Evolutionary conservation across 2,329 filamentous ascomycete genomes (phyloP).

Genomic region (Penicillium sp.): DNA sequence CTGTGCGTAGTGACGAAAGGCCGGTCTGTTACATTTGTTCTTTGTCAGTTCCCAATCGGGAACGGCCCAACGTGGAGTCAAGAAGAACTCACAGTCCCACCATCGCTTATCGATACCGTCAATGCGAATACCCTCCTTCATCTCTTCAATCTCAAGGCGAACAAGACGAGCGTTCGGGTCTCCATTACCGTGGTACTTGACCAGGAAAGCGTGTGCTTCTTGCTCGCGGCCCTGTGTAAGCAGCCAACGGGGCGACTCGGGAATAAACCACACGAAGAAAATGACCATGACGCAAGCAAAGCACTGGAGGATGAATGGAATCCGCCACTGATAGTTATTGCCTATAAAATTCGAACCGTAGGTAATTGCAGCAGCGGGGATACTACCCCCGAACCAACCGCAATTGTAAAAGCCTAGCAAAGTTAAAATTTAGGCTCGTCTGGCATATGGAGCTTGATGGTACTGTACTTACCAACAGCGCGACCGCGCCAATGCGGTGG

Average conservation of each 20-base stretch:
- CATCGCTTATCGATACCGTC: conserved; percentile 51
- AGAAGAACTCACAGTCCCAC: conserved; percentile 45
- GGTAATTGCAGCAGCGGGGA: conserved; percentile 52
- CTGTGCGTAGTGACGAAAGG: conserved; percentile 46
- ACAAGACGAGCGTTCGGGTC: conserved; percentile 26
- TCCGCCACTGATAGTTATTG: conserved; percentile 57
- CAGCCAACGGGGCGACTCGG: conserved; percentile 61
- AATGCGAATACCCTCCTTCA: conserved; percentile 40
- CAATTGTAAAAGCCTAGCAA: conserved; percentile 50
- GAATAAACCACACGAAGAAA: conserved; percentile 60
- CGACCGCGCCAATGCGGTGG: conserved; percentile 54
- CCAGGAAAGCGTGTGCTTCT: conserved; percentile 23
- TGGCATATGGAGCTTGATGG: neutral
- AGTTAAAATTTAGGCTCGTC: neutral
- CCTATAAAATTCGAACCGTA: conserved; percentile 48
- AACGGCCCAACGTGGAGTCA: neutral
- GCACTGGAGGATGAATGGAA: conserved; percentile 66
- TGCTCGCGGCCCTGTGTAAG: conserved; percentile 24
- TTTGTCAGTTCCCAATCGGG: neutral
- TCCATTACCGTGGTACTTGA: conserved; percentile 30
- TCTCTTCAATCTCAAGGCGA: conserved; percentile 28
- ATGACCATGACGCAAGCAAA: conserved; percentile 59
- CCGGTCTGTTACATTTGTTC: conserved; percentile 33
- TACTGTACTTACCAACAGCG: conserved; percentile 41
- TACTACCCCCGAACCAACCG: conserved; percentile 54